Conservation (phyloP, 2,329 filamentous ascomycete genomes). For the Allantophomopsis cytisporea region DNA sequence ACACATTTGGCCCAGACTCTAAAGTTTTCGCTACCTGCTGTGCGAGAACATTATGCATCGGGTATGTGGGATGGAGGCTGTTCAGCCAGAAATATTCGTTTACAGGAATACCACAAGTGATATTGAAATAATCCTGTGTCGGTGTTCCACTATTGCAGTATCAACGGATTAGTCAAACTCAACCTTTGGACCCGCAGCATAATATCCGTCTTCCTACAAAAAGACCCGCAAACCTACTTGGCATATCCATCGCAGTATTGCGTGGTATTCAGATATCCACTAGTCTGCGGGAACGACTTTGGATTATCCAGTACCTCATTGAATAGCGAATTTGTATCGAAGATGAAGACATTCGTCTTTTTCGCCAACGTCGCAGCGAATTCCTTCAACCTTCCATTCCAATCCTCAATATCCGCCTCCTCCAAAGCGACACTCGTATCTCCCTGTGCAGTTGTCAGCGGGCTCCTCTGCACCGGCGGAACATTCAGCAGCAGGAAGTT, state of each 20-base stretch:
- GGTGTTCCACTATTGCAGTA: conserved; percentile 26
- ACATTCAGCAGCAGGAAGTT: conserved; percentile 48
- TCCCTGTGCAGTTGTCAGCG: conserved; percentile 28
- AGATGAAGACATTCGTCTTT: conserved; percentile 31
- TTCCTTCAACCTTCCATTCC: conserved; percentile 30
- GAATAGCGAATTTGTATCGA: conserved; percentile 38
- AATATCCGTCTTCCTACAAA: no score
- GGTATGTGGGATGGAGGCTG: conserved; percentile 47
- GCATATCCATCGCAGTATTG: conserved; percentile 38
- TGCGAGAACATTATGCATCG: conserved; percentile 46
- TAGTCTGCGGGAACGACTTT: conserved; percentile 31
- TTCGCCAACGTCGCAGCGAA: conserved; percentile 22
- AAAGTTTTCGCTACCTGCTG: conserved; percentile 28
- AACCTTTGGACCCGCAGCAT: not conserved
- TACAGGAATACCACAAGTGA: conserved; percentile 36
- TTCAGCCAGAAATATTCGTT: conserved; percentile 56
- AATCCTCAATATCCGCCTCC: conserved; percentile 31
- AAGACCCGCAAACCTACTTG: conserved; percentile 25
- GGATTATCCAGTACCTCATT: conserved; percentile 37
- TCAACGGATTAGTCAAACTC: conserved; percentile 4
- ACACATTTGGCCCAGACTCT: conserved; percentile 24
- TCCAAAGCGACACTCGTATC: conserved; percentile 18
- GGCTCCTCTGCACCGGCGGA: conserved; percentile 40
- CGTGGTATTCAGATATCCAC: conserved; percentile 38
- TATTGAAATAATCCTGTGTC: conserved; percentile 22